Percentiles rank a stretch among this genome's conserved stretches.
Conservation (phyloP, 176 grass and related monocot genomes). For the Phyllostachys edulis region DNA sequence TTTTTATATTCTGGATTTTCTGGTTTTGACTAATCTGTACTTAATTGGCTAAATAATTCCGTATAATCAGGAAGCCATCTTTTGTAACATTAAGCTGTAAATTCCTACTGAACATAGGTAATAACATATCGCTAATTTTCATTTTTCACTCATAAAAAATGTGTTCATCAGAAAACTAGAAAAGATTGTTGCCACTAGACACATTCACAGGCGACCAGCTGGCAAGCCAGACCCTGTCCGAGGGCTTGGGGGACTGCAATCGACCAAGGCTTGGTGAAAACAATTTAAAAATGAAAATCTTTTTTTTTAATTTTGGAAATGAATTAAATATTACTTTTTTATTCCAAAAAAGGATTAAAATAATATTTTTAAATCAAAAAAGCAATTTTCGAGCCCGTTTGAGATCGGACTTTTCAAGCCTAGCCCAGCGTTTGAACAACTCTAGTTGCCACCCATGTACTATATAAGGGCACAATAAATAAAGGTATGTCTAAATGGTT, state of each 20-base stretch:
- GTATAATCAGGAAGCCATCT: neutral
- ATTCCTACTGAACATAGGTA: neutral
- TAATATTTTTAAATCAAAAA: no score
- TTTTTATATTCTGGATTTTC: neutral
- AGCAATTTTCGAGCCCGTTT: no score
- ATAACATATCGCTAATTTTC: conserved; percentile 1
- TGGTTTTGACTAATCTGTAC: neutral
- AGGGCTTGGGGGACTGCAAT: no score
- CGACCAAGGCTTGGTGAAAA: no score
- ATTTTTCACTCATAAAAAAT: neutral
- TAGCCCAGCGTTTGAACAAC: no score
- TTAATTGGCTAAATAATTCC: neutral
- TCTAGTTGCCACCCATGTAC: neutral
- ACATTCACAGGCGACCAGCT: no score
- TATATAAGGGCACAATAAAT: neutral
- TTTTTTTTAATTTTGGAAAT: no score
- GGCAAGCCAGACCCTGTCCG: no score
- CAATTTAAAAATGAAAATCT: no score
- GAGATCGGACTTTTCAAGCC: no score
- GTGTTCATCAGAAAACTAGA: neutral
- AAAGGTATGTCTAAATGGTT: neutral
- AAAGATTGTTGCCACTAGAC: neutral
- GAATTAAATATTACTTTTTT: no score
- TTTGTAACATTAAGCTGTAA: conserved; percentile 14
- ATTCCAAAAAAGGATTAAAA: no score